These are phyloP conservation scores for Arctium lappa DNA, from an alignment of 129 eudicot genomes.

Conservation along the genomic window DNA sequence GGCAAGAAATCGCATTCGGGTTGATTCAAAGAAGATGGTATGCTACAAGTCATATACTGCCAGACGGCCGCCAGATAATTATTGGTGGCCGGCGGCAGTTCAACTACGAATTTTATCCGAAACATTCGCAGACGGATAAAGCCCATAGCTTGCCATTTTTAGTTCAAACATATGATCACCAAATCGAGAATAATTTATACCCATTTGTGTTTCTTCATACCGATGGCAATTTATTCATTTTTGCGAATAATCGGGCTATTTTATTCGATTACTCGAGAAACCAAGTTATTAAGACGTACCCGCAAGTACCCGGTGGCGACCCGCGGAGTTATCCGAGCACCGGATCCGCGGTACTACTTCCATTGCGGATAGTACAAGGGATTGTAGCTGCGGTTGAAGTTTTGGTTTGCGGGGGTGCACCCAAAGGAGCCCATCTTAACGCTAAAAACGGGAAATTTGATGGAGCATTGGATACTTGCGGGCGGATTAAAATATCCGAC, in stretches of 20 bases:
- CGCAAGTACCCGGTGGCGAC: conserved; percentile 61
- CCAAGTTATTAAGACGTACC: conserved; percentile 51
- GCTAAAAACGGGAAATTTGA: conserved; percentile 42
- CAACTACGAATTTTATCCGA: conserved; percentile 69
- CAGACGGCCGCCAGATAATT: conserved; percentile 61
- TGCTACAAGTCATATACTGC: conserved; percentile 57
- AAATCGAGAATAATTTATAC: conserved; percentile 62
- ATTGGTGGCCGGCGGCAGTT: conserved; percentile 66
- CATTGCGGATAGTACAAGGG: conserved; percentile 41
- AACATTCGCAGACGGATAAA: conserved; percentile 9
- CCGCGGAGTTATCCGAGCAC: conserved; percentile 80
- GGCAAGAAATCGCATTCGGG: conserved; percentile 40
- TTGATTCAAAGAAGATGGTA: conserved; percentile 60
- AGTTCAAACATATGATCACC: conserved; percentile 46
- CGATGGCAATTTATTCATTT: conserved; percentile 67
- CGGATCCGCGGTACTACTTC: conserved; percentile 80
- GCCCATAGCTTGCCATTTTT: conserved; percentile 38
- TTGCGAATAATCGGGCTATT: conserved; percentile 67
- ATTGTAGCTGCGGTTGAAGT: conserved; percentile 38
- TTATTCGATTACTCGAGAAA: conserved; percentile 39
- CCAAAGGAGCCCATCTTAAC: conserved; percentile 30
- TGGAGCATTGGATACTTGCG: conserved; percentile 51
- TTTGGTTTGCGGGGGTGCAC: conserved; percentile 80
- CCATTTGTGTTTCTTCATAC: conserved; percentile 63
- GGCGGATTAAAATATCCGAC: conserved; percentile 46